phyloP scores from a whole-genome alignment of 2,329 filamentous ascomycete genomes.

The Metarhizium rileyi region DNA sequence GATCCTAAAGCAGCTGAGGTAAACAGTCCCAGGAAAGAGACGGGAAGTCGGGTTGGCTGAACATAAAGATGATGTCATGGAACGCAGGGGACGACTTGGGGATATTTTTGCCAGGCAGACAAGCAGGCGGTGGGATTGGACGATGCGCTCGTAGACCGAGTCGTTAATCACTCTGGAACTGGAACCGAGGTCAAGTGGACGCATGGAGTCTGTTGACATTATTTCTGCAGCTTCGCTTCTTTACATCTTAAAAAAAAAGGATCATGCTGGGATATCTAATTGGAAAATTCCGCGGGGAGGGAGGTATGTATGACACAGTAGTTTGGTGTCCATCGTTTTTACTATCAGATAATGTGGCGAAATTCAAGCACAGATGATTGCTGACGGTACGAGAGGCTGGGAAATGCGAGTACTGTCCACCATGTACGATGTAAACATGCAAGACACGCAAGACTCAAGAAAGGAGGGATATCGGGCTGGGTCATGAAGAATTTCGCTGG shows the following conservation, averaged over 20 bases:
- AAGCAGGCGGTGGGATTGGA: constrained; percentile 1
- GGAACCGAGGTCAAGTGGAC: neutral
- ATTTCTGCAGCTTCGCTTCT: neutral
- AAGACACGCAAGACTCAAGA: no score
- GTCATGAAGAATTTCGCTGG: neutral
- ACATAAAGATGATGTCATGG: neutral
- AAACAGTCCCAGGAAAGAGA: constrained; percentile 6
- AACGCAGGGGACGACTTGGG: neutral
- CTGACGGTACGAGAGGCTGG: no score
- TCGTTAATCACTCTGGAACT: neutral
- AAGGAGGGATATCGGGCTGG: no score
- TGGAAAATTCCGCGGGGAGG: no score
- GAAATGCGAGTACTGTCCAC: neutral
- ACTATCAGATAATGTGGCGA: neutral
- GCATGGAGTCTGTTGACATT: neutral
- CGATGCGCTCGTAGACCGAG: constrained; percentile 7
- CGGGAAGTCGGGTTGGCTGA: neutral
- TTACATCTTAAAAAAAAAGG: no score
- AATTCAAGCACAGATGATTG: neutral
- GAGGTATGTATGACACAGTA: neutral
- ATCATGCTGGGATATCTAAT: no score
- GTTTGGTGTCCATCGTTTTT: neutral
- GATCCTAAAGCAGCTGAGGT: constrained; percentile 52
- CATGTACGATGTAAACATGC: neutral
- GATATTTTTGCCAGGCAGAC: neutral